These are phyloP conservation scores for Peniophora sp. DNA, from an alignment of 1,284 basidiomycete species.

Conservation along the genomic window DNA sequence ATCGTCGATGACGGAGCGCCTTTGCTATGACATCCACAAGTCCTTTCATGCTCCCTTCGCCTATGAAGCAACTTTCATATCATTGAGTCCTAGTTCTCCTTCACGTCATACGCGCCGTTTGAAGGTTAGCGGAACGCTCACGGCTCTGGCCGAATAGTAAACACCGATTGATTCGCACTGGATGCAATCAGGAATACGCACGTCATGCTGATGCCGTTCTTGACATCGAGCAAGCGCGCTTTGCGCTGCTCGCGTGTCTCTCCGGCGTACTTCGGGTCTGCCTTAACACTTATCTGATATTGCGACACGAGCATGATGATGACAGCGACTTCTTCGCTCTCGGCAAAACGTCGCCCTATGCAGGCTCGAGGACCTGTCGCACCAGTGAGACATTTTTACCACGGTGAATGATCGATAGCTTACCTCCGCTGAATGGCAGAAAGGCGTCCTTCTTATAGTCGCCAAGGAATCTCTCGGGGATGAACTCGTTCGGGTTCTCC, in stretches of 20 bases:
- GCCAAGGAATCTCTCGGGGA: slow-evolving; percentile 42
- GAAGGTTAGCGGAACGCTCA: too few species aligned
- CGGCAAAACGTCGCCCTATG: slow-evolving; percentile 11
- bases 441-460: slow-evolving; percentile 45
- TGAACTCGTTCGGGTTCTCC: slow-evolving; percentile 41
- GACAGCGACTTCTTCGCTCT: slow-evolving; percentile 29
- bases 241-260: slow-evolving; percentile 38
- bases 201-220: slow-evolving; percentile 29
- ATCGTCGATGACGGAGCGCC: too few species aligned
- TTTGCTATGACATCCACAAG: too few species aligned
- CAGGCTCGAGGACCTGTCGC: background rate
- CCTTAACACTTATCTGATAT: slow-evolving; percentile 42
- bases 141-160: too few species aligned
- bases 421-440: slow-evolving; percentile 35
- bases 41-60: too few species aligned
- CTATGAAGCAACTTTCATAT: too few species aligned
- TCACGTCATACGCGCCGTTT: too few species aligned
- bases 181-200: slow-evolving; percentile 10
- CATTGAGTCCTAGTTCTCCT: too few species aligned
- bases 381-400: slow-evolving; percentile 26
- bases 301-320: slow-evolving; percentile 35
- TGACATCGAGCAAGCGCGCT: slow-evolving; percentile 28
- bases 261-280: slow-evolving; percentile 36
- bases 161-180: background rate
- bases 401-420: slow-evolving; percentile 43